Evolutionary conservation across 2,329 filamentous ascomycete species (phyloP), one percentile per base, ranked within the genome.

Genomic region (Ascochyta clinopodiicola): DNA sequence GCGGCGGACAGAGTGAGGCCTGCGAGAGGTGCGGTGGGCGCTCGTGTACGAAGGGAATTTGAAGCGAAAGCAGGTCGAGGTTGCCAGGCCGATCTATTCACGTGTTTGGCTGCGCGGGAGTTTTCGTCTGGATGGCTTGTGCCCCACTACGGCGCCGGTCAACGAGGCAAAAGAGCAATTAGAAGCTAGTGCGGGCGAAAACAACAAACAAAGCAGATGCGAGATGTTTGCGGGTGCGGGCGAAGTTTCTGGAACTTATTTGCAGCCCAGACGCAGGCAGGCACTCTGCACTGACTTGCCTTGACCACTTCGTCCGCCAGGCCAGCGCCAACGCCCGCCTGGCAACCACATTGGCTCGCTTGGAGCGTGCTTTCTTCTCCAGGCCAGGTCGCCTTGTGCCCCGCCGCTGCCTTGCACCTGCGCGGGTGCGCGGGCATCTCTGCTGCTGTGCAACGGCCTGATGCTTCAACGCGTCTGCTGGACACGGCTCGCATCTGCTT

Each of bases 31-130:
- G 71, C 62, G 66, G 72, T 71, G 69, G 69, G 64, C 63, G 60
- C 60, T 62, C 55, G 65, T 64, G 66, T 69, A 68, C 61, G 67
- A 68, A 70, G 70, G 70, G 67, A 74, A 65, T 70, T 72, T 71
- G 70, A 71, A 72, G 71, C 70, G 69, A 72, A 68, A 67, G 68
- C 53, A 68, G 65, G 68, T 71, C 66, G 68, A 73, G 61, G 68
- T 68, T 66, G 66, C 56, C 66, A 73, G 64, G 68, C 66, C 67
- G 68, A 69, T 72, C 62, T 71, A 68, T 57, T 57, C 54, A 57
- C 54, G 54, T 57, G 54, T 57, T 57, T 57, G 54, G 54, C 47
- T 39, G 54, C 72, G 75, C 73, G 73, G 75, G 73, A 71, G 71
- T 68, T 67, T 66, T 64, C 60, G 59, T 69, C 63, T 46, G 56